phyloP scores from a whole-genome alignment of 345 rosid genomes.

The Populus deltoides region DNA sequence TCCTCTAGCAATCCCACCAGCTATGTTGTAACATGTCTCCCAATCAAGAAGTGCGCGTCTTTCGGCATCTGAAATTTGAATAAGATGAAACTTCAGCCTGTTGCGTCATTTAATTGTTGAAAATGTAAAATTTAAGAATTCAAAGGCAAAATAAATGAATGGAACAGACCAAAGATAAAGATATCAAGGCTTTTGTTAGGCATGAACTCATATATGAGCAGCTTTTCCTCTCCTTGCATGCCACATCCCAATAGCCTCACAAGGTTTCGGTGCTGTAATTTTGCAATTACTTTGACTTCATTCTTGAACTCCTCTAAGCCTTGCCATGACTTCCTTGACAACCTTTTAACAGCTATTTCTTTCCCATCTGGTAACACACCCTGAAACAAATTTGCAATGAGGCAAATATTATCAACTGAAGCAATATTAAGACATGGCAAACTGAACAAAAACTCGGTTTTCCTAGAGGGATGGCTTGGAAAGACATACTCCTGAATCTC shows the following conservation, averaged over 20 bases:
- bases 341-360: slow-evolving; percentile 18
- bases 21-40: slow-evolving; percentile 21
- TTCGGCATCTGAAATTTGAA: neutral
- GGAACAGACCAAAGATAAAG: slow-evolving; percentile 5
- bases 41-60: slow-evolving; percentile 1
- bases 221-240: too few relatives aligned
- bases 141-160: too few relatives aligned
- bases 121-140: neutral
- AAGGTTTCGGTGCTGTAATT: slow-evolving; percentile 19
- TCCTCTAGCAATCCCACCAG: slow-evolving; percentile 41
- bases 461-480: neutral
- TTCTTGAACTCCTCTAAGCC: slow-evolving; percentile 20
- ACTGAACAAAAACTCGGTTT: neutral
- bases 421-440: neutral
- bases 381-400: neutral
- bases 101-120: neutral
- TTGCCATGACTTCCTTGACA: slow-evolving; percentile 16
- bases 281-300: slow-evolving; percentile 16
- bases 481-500: neutral
- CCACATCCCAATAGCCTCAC: too few relatives aligned
- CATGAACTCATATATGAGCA: slow-evolving; percentile 24
- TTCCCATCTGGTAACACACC: slow-evolving; percentile 16
- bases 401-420: neutral
- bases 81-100: neutral
- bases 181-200: slow-evolving; percentile 11